Evolutionary conservation across 306 rosid species (phyloP).

Genomic region (Lathyrus aphaca): DNA sequence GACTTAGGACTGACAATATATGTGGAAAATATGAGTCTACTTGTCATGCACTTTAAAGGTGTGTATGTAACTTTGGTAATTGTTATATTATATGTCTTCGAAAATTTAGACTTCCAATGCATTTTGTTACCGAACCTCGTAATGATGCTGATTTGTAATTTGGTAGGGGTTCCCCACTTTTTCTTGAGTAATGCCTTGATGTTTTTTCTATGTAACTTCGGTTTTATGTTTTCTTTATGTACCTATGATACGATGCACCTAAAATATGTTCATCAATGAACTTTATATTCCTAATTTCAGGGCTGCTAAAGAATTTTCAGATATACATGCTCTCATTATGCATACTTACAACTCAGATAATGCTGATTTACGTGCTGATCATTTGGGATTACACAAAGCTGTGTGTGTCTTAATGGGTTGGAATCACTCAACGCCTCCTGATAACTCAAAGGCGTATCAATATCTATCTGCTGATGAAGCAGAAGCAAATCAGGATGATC

Average conservation of each 20-base stretch:
- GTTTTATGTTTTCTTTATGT: slow-evolving; percentile 1
- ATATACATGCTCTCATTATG: slow-evolving; percentile 90
- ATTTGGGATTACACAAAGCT: slow-evolving; percentile 97
- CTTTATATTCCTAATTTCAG: slow-evolving; percentile 82
- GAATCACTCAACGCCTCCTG: slow-evolving; percentile 84
- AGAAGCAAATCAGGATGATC: slow-evolving; percentile 89
- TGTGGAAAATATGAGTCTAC: slow-evolving; percentile 13
- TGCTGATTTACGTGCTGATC: slow-evolving; percentile 79
- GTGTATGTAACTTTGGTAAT: not conserved
- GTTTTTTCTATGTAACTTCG: slow-evolving; percentile 18
- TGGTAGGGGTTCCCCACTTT: not conserved
- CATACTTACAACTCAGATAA: slow-evolving; percentile 81
- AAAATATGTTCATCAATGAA: slow-evolving; percentile 66
- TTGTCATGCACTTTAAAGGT: slow-evolving; percentile 28
- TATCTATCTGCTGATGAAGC: slow-evolving; percentile 89
- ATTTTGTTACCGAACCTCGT: not conserved
- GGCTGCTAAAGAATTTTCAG: slow-evolving; percentile 90
- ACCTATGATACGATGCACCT: slow-evolving; percentile 32
- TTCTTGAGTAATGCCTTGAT: slow-evolving; percentile 14
- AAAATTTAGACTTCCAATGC: slow-evolving; percentile 12
- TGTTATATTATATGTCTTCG: not conserved
- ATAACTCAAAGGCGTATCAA: slow-evolving; percentile 83
- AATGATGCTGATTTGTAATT: slow-evolving; percentile 13
- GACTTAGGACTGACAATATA: slow-evolving; percentile 3
- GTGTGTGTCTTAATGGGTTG: slow-evolving; percentile 96